Conservation (phyloP, 116 monocot species). For the Iris pallida region DNA sequence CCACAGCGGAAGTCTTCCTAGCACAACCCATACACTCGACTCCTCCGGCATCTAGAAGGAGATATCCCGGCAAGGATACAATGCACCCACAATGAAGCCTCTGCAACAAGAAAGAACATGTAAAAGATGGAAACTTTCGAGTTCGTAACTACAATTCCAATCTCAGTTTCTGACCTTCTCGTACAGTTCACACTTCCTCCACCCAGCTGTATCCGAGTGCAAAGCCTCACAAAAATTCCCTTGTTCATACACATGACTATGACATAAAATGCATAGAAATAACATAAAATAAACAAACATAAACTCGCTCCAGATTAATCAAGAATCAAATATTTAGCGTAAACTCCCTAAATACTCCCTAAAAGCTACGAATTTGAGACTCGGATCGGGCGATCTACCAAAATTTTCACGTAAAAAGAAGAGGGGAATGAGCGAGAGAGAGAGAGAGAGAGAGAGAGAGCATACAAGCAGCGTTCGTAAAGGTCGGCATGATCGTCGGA, state of each 20-base stretch:
- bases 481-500: slow-evolving; percentile 48
- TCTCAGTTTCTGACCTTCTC: background rate
- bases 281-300: too few species aligned
- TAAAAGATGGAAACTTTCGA: background rate
- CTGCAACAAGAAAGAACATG: slow-evolving; percentile 2
- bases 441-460: too few species aligned
- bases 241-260: background rate
- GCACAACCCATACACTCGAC: slow-evolving; percentile 51
- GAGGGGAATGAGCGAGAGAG: background rate
- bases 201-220: background rate
- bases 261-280: background rate
- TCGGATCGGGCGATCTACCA: background rate
- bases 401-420: background rate
- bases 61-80: background rate
- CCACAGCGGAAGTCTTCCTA: slow-evolving; percentile 16
- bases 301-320: background rate
- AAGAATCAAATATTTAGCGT: background rate
- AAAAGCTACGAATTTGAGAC: background rate
- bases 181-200: background rate
- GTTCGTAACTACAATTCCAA: background rate
- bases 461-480: slow-evolving; percentile 54
- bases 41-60: slow-evolving; percentile 14
- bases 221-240: background rate
- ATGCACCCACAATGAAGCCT: slow-evolving; percentile 17
- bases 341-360: background rate